Base-by-base conservation (phyloP, 768 basidiomycete genomes). In the Suillus tomentosus region DNA sequence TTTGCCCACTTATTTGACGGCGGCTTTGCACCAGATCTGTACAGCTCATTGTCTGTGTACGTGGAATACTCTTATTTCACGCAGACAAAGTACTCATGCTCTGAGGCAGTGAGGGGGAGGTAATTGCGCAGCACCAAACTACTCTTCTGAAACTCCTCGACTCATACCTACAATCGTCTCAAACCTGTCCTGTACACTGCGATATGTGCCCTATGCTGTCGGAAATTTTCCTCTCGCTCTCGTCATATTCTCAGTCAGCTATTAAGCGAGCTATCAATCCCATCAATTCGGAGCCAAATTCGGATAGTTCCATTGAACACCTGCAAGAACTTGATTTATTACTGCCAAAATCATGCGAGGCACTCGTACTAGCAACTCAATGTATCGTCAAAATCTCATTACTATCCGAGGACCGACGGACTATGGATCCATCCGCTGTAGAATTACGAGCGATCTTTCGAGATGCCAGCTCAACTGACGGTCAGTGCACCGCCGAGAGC, bases 141-240 rank as follows among this genome's bases (percentile, higher is more conserved):
- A 91, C 86, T n/a, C 78, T 96, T 13, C 84, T 97, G 64, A 96
- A 95, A 75, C 80, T 96, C 17, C 79, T 95, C 14, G 95, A 96
- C 72, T 91, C 93, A 2, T 90, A 92, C 71, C 79, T 95, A 61
- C 90, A 92, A 66, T 82, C 86, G 14, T 77, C 78, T 34, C 79
- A 79, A 66, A 68, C 76, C 61, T 69, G 71, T 61, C 36, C 65
- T 55, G 74, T 79, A 22, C 81, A 85, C 61, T 71, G 71, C 36
- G 78, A 79, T 61, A 78, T 86, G 67, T 80, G 79, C 60, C 83
- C 82, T 10, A 87, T 92, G 79, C 77, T 94, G 36, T 80, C 86
- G n/a, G 79, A 77, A 40, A 74, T 80, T 15, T 90, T 93, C 70
- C 83, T 88, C 65, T 73, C 79, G n/a, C 75, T 92, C 65, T 84